Base-by-base conservation (phyloP, 2,329 filamentous ascomycete species). In the Davidsoniella neocaledoniae region DNA sequence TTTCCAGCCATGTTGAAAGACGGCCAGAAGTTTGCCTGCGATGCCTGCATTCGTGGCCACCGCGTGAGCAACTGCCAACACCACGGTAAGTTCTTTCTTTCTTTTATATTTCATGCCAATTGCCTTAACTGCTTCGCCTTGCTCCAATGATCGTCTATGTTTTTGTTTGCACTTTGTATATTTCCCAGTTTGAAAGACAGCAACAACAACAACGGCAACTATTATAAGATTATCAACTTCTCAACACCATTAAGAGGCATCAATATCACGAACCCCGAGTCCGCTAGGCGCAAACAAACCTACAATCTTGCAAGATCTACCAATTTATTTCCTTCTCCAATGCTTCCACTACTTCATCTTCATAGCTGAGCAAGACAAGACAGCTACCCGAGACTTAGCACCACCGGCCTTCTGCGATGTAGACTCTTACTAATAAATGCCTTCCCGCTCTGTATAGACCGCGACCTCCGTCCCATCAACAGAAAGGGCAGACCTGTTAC, bases 1-100 rank as follows among this genome's bases (percentile, higher is more conserved):
- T 26, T 14, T 36, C 21, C 14, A 12, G 26, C 25, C 54, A 88
- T 88, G 84, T 74, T 88, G 65, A 84, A 88, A 66, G 81, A 94
- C 74, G 90, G 90, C 67, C 86, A 94, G 72, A 96, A 96, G 73
- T 96, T 79, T 72, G 90, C 90, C 68, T 96, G 90, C 74, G 86
- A 94, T 71, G 88, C 88, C 69, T 98, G 91, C 71, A 87, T 98
- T 64, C 84, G 91, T 68, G 91, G 91, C 63, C 91, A 98, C 72
- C 86, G 91, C 64, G 91, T 98, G 64, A 96, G 88, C 81, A 94
- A 91, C 65, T 98, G 91, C 73, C 86, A 90, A 66, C 91, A 98
- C 68, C 77, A 79, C 65, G 87, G 88, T 94, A 78, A 72, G 84
- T 75, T 55, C 58, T 60, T 52, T 26, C 38, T 26, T 10, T 12